Percentiles rank a stretch among this genome's conserved stretches.
These are phyloP conservation scores for Elongisporangium senticosum DNA, from an alignment of 352 stramenopile species.

Conservation along the genomic window DNA sequence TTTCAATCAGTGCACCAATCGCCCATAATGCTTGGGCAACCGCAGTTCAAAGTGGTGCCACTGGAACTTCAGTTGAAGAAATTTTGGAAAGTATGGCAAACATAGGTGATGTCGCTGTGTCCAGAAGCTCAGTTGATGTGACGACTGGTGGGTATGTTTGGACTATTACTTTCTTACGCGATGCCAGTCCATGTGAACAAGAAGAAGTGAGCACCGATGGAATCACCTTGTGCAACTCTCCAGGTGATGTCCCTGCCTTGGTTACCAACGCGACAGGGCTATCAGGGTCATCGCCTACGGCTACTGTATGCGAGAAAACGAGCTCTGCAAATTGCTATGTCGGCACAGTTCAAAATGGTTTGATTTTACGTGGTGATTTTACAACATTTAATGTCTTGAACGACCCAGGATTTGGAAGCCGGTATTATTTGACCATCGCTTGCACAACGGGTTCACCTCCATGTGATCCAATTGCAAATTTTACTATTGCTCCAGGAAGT, in stretches of 20 bases:
- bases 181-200: slow-evolving; percentile 65
- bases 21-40: slow-evolving; percentile 91
- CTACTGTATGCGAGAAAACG: slow-evolving; percentile 22
- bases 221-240: slow-evolving; percentile 86
- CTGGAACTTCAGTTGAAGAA: slow-evolving; percentile 92
- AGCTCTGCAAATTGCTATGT: slow-evolving; percentile 13
- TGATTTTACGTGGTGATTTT: slow-evolving; percentile 87
- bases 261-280: slow-evolving; percentile 16
- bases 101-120: slow-evolving; percentile 91
- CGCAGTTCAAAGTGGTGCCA: slow-evolving; percentile 82
- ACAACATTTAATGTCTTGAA: slow-evolving; percentile 79
- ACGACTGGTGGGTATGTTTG: slow-evolving; percentile 92
- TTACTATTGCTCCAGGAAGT: slow-evolving; percentile 23
- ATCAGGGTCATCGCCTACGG: slow-evolving; percentile 23
- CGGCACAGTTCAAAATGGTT: slow-evolving; percentile 34
- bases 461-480: slow-evolving; percentile 23
- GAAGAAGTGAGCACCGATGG: slow-evolving; percentile 43
- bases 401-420: slow-evolving; percentile 51
- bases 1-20: slow-evolving; percentile 77
- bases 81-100: slow-evolving; percentile 93
- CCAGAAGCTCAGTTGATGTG: slow-evolving; percentile 75
- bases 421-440: slow-evolving; percentile 31
- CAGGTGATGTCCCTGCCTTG: slow-evolving; percentile 90
- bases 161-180: slow-evolving; percentile 93
- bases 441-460: slow-evolving; percentile 16